phyloP scores from a whole-genome alignment of 306 rosid genomes.

The barrel medic (Medicago truncatula) region DNA sequence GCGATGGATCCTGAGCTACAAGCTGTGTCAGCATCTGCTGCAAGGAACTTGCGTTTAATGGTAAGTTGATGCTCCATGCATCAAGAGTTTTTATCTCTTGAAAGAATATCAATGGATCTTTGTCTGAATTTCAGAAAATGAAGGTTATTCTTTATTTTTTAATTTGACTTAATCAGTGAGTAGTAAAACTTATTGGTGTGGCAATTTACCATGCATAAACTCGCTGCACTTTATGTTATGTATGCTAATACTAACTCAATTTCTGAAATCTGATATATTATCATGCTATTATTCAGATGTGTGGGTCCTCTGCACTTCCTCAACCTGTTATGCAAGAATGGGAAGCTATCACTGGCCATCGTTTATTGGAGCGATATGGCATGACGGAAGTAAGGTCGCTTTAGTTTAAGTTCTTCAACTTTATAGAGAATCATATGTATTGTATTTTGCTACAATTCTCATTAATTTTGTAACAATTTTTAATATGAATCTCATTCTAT shows the following conservation, averaged over 20 bases:
- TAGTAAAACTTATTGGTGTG: slow-evolving; percentile 11
- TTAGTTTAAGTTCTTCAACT: slow-evolving; percentile 34
- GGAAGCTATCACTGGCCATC: slow-evolving; percentile 86
- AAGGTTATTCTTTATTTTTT: neutral
- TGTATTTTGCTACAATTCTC: slow-evolving; percentile 31
- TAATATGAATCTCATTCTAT: slow-evolving; percentile 30
- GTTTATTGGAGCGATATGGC: slow-evolving; percentile 93
- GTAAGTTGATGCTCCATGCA: slow-evolving; percentile 49
- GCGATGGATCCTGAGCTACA: slow-evolving; percentile 82
- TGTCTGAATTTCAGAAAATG: slow-evolving; percentile 19
- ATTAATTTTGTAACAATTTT: slow-evolving; percentile 12
- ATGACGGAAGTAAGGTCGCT: slow-evolving; percentile 85
- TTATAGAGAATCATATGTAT: slow-evolving; percentile 23
- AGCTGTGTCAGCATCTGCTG: slow-evolving; percentile 76
- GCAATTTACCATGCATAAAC: slow-evolving; percentile 5
- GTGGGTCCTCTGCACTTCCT: slow-evolving; percentile 99
- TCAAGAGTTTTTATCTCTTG: slow-evolving; percentile 14
- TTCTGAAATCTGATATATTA: slow-evolving; percentile 24
- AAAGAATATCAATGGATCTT: slow-evolving; percentile 11
- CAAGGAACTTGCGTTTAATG: slow-evolving; percentile 92
- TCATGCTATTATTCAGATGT: slow-evolving; percentile 64
- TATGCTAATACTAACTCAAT: slow-evolving; percentile 25
- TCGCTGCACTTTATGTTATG: slow-evolving; percentile 14
- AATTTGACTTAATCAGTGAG: slow-evolving; percentile 10
- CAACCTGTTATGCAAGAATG: slow-evolving; percentile 88